These are phyloP conservation scores for Xylaria sp. DNA, from an alignment of 2,329 filamentous ascomycete species.

Conservation along the genomic window DNA sequence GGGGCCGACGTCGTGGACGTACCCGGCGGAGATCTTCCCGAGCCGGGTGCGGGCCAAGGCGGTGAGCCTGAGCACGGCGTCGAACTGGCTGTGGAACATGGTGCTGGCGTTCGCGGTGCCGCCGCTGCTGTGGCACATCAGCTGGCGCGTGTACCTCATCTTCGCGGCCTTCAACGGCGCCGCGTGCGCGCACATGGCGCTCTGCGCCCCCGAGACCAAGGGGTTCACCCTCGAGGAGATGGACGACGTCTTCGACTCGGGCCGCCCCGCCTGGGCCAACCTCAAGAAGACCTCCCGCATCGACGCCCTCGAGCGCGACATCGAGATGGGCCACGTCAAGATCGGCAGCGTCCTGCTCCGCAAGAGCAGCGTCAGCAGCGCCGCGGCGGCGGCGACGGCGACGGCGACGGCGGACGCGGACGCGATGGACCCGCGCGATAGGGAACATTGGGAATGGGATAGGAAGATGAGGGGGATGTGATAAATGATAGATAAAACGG, in stretches of 20 bases:
- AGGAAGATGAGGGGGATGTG: too few relatives aligned
- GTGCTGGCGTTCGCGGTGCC: constrained; percentile 58
- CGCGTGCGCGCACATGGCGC: constrained; percentile 70
- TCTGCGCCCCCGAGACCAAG: constrained; percentile 66
- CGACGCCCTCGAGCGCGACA: constrained; percentile 50
- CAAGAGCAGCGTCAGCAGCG: too few relatives aligned
- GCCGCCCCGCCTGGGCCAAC: constrained; percentile 60
- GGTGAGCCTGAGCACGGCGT: constrained; percentile 61
- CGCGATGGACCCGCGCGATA: too few relatives aligned
- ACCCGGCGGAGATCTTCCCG: constrained; percentile 65
- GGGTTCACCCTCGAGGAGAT: constrained; percentile 78
- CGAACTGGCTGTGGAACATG: constrained; percentile 65
- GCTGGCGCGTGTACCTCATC: constrained; percentile 71
- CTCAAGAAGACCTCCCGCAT: constrained; percentile 46
- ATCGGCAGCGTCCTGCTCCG: too few relatives aligned
- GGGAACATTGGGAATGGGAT: too few relatives aligned
- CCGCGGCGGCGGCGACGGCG: too few relatives aligned
- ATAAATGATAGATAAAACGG: too few relatives aligned
- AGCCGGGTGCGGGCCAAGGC: constrained; percentile 65
- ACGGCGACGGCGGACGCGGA: too few relatives aligned
- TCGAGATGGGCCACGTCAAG: constrained; percentile 38
- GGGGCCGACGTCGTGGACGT: constrained; percentile 50
- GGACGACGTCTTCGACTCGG: constrained; percentile 70
- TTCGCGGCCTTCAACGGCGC: constrained; percentile 73
- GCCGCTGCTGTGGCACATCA: constrained; percentile 56